Conservation (phyloP, 805 yeast species). For the Candida ortonii region DNA sequence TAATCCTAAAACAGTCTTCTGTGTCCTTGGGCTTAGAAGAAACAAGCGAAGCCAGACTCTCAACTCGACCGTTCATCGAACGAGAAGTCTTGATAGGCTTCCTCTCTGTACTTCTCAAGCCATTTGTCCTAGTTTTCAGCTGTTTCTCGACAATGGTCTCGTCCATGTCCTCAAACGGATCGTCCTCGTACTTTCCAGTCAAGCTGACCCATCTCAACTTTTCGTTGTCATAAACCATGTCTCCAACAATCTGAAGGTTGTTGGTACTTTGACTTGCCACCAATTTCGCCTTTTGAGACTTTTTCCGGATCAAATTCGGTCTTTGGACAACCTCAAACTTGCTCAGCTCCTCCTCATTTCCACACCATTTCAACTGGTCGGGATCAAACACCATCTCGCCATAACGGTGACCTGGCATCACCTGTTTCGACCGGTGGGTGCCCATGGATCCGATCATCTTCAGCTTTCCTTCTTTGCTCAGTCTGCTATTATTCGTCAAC, state of each 20-base stretch:
- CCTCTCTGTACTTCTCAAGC: too few relatives aligned
- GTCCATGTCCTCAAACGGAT: constrained; percentile 50
- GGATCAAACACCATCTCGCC: constrained; percentile 56
- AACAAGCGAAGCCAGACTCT: too few relatives aligned
- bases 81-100: too few relatives aligned
- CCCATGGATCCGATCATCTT: constrained; percentile 30
- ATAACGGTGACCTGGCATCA: constrained; percentile 30
- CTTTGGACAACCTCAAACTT: constrained; percentile 45
- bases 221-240: constrained; percentile 60
- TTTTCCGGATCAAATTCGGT: constrained; percentile 36
- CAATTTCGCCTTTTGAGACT: constrained; percentile 28
- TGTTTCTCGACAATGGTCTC: constrained; percentile 32
- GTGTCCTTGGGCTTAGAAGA: not conserved
- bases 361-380: constrained; percentile 55
- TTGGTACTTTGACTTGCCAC: constrained; percentile 19
- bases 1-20: constrained; percentile 23
- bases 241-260: constrained; percentile 45
- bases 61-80: too few relatives aligned
- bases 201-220: constrained; percentile 58
- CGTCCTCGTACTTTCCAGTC: constrained; percentile 39
- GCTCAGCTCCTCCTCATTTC: constrained; percentile 56
- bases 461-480: constrained; percentile 33
- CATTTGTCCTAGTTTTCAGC: too few relatives aligned
- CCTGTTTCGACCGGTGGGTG: constrained; percentile 24
- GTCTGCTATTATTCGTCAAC: constrained; percentile 22